phyloP scores from a whole-genome alignment of 2,329 filamentous ascomycete genomes.

The Lasiodiplodia hormozganensis region DNA sequence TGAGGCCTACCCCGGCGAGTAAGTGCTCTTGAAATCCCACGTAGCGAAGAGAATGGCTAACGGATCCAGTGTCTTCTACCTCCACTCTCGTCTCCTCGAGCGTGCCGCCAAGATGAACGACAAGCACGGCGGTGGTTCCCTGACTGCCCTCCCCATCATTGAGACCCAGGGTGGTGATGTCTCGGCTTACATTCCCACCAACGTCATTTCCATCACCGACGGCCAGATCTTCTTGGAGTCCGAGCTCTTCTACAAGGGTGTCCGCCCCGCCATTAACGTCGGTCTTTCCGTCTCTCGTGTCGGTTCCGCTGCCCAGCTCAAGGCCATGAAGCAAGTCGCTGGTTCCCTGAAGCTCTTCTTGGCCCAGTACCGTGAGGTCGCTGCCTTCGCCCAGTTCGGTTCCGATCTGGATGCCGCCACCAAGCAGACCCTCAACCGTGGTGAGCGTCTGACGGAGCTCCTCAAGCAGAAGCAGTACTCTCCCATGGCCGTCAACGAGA shows the following conservation, averaged over 20 bases:
- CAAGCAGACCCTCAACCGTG: constrained; percentile 97
- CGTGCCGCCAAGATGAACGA: constrained; percentile 99
- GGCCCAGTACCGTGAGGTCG: constrained; percentile 99
- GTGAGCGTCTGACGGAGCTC: constrained; percentile 98
- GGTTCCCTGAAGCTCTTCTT: constrained; percentile 99
- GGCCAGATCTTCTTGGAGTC: constrained; percentile 99
- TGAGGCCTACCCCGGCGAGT: constrained; percentile 98
- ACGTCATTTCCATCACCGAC: constrained; percentile 99
- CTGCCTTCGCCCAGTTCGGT: constrained; percentile 99
- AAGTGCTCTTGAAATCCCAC: constrained; percentile 39
- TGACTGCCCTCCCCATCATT: constrained; percentile 96
- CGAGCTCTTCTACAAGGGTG: constrained; percentile 99
- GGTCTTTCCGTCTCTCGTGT: constrained; percentile 99
- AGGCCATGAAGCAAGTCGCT: constrained; percentile 99
- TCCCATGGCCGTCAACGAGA: constrained; percentile 98
- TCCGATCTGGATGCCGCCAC: constrained; percentile 98
- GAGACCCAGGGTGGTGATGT: constrained; percentile 99
- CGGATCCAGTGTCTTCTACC: constrained; percentile 81
- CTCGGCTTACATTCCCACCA: constrained; percentile 99
- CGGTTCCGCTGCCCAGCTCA: constrained; percentile 98
- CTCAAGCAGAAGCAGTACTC: constrained; percentile 99
- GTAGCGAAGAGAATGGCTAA: constrained; percentile 32
- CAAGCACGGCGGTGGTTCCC: constrained; percentile 91
- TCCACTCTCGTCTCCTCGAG: constrained; percentile 98
- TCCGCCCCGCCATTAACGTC: constrained; percentile 99